Percentiles rank a stretch among this genome's conserved stretches.
These are phyloP conservation scores for Saitozyma sp. DNA, from an alignment of 768 basidiomycete genomes.

Conservation along the genomic window DNA sequence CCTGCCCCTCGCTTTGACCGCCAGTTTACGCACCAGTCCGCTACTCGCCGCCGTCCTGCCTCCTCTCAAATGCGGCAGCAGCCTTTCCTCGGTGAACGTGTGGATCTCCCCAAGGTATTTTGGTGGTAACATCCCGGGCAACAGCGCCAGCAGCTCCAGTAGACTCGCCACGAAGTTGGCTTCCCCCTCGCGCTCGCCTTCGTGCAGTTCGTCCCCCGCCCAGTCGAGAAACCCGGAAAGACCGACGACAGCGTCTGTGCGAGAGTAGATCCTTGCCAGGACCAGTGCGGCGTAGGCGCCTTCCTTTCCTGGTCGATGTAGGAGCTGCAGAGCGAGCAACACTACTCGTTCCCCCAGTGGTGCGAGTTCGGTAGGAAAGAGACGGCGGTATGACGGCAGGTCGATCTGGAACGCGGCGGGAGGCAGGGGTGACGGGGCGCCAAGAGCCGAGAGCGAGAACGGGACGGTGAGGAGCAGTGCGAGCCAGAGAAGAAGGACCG, in stretches of 20 bases:
- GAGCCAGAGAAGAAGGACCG: conserved; percentile 86
- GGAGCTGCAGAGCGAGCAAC: conserved; percentile 31
- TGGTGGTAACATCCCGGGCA: conserved; percentile 58
- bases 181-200: conserved; percentile 32
- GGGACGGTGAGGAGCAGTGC: conserved; percentile 91
- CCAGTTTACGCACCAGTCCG: conserved; percentile 46
- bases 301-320: conserved; percentile 64
- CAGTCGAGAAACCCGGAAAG: conserved; percentile 29
- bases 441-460: conserved; percentile 84
- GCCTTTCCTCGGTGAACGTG: conserved; percentile 59
- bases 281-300: conserved; percentile 77
- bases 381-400: conserved; percentile 9
- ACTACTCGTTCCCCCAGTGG: conserved; percentile 58
- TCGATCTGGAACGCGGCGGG: conserved; percentile 48
- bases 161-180: conserved; percentile 38
- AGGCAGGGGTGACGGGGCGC: conserved; percentile 55
- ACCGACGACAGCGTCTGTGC: conserved; percentile 58
- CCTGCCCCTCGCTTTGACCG: conserved; percentile 47
- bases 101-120: conserved; percentile 59
- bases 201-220: conserved; percentile 27
- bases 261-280: conserved; percentile 76
- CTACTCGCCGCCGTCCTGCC: conserved; percentile 24
- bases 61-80: conserved; percentile 55
- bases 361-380: conserved; percentile 57
- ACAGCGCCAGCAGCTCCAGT: conserved; percentile 29